A percentile compares a stretch with the other conserved stretches of the same genome.
Evolutionary conservation across 192 early-diverging fungal genomes (phyloP).

Genomic region (Backusella sp.): DNA sequence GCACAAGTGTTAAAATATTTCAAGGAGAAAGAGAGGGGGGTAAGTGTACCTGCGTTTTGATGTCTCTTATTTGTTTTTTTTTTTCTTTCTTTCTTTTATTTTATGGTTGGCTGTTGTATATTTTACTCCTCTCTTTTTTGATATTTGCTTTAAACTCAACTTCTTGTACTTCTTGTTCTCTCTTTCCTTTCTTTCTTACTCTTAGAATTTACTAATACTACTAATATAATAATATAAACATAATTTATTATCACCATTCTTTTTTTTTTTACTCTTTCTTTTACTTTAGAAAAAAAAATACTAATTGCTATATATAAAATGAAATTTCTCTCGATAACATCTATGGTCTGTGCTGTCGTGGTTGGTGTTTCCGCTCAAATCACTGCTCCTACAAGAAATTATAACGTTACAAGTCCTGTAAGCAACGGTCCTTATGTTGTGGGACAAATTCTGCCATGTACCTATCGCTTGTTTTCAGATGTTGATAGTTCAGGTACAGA

Average conservation of each 20-base stretch:
- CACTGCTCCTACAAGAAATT: conserved; percentile 30
- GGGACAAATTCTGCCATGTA: conserved; percentile 20
- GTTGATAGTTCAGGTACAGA: conserved; percentile 31
- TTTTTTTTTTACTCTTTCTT: conserved; percentile 3
- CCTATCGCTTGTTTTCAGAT: conserved; percentile 27
- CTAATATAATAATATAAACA: neutral
- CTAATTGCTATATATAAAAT: neutral
- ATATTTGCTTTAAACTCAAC: neutral
- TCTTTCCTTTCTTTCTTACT: conserved; percentile 17
- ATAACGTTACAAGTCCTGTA: conserved; percentile 35
- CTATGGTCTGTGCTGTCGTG: neutral
- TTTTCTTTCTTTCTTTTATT: neutral
- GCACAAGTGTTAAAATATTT: neutral
- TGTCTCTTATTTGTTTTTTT: neutral
- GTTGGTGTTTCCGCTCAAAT: conserved; percentile 22
- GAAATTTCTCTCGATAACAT: neutral
- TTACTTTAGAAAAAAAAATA: neutral
- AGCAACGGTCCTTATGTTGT: conserved; percentile 15
- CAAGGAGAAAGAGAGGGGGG: neutral
- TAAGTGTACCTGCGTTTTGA: neutral
- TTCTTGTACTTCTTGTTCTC: conserved; percentile 1
- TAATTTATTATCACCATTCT: neutral
- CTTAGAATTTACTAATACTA: neutral
- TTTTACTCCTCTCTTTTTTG: conserved; percentile 7
- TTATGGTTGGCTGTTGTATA: neutral